phyloP scores from a whole-genome alignment of 1,284 basidiomycete species.

The Cutaneotrichosporon cutaneum region DNA sequence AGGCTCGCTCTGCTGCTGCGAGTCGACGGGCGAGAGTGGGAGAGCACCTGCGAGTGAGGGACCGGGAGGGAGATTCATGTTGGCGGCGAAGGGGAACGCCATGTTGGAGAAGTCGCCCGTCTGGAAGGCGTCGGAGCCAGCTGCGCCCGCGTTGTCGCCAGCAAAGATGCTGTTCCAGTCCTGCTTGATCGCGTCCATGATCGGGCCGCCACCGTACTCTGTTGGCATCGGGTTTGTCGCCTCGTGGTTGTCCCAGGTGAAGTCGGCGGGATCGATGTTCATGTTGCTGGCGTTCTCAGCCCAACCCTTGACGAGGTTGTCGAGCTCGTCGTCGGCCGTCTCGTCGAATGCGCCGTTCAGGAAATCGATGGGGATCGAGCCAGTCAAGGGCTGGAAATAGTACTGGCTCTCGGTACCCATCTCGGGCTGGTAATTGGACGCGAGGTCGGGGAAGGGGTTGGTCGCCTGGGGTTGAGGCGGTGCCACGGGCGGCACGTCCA shows the following conservation, averaged over 20 bases:
- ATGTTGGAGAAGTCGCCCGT: neutral
- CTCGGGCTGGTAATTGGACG: neutral
- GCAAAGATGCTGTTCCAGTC: constrained; percentile 5
- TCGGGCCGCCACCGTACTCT: neutral
- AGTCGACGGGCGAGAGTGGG: neutral
- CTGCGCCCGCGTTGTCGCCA: neutral
- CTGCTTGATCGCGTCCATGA: constrained; percentile 7
- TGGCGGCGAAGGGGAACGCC: neutral
- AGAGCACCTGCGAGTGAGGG: neutral
- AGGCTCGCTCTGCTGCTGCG: constrained; percentile 4
- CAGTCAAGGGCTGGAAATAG: constrained; percentile 8
- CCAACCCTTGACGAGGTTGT: constrained; percentile 6
- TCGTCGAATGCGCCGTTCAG: neutral
- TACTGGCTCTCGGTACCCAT: neutral
- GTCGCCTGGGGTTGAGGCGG: neutral
- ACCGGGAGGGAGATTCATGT: neutral
- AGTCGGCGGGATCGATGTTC: neutral
- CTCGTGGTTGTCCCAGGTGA: constrained; percentile 4
- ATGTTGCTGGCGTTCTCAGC: constrained; percentile 5
- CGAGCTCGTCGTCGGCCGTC: constrained; percentile 8
- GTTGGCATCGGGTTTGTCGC: neutral
- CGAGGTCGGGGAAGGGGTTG: neutral
- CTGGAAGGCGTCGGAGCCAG: neutral
- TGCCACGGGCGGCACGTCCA: constrained; percentile 1
- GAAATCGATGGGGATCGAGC: constrained; percentile 3